phyloP scores from a whole-genome alignment of 2,329 filamentous ascomycete genomes.

The Phaeosphaeriaceae sp. region DNA sequence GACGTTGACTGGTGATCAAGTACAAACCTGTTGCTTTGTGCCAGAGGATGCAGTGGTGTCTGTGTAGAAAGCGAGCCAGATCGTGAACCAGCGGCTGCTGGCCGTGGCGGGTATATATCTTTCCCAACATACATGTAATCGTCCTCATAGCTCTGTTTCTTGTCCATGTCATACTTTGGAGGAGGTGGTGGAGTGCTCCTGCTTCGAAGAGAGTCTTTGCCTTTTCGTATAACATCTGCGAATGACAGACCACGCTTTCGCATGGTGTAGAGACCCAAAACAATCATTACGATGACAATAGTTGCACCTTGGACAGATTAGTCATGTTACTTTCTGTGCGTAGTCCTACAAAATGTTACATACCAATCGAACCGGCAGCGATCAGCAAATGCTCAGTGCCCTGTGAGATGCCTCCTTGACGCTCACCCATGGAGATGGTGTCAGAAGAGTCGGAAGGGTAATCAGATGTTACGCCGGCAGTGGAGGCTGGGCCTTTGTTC shows the following conservation, averaged over 20 bases:
- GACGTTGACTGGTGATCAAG: not conserved
- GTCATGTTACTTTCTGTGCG: not conserved
- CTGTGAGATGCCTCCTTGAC: conserved; percentile 38
- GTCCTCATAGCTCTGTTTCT: conserved; percentile 30
- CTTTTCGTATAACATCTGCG: conserved; percentile 32
- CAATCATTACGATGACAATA: conserved; percentile 47
- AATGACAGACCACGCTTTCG: conserved; percentile 48
- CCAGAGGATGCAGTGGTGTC: conserved; percentile 35
- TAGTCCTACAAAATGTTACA: not conserved
- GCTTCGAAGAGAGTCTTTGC: conserved; percentile 31
- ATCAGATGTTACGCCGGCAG: conserved; percentile 32
- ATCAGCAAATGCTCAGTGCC: conserved; percentile 51
- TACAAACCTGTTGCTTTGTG: conserved; percentile 39
- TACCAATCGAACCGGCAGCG: conserved; percentile 52
- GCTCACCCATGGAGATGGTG: conserved; percentile 17
- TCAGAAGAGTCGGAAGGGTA: conserved; percentile 18
- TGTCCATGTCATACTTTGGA: conserved; percentile 34
- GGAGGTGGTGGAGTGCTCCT: conserved; percentile 26
- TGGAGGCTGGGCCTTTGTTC: conserved; percentile 32
- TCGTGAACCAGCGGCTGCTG: conserved; percentile 29
- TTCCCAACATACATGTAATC: conserved; percentile 30
- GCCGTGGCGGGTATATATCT: conserved; percentile 34
- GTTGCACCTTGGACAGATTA: conserved; percentile 44
- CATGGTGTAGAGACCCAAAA: conserved; percentile 48
- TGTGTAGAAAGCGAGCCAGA: conserved; percentile 39